A percentile compares a stretch with the other conserved stretches of the same genome.
Conservation (phyloP, 2,329 filamentous ascomycete genomes). For the Beauveria rudraprayagi region DNA sequence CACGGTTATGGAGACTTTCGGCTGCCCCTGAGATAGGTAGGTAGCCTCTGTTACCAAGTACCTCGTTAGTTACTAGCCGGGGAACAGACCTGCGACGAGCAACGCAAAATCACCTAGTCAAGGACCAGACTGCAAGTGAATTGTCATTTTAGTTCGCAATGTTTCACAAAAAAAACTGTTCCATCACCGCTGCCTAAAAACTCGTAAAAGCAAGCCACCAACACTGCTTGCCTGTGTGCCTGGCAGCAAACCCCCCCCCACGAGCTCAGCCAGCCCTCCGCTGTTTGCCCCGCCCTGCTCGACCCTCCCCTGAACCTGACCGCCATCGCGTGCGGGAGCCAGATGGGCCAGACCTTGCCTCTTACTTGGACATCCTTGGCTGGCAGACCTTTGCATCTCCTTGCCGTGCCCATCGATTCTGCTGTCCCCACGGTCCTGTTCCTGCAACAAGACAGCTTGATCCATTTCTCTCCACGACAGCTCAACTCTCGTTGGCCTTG, state of each 20-base stretch:
- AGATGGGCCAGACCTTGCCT: not conserved
- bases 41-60: no score
- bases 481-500: not conserved
- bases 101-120: no score
- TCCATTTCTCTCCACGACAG: not conserved
- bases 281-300: slow-evolving; percentile 4
- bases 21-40: no score
- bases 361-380: not conserved
- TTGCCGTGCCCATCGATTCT: not conserved
- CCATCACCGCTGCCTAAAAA: no score
- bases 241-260: no score
- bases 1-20: no score
- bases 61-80: no score
- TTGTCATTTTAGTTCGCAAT: no score
- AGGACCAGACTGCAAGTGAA: no score
- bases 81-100: no score
- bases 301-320: slow-evolving; percentile 9
- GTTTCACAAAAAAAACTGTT: no score
- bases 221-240: not conserved
- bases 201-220: not conserved
- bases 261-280: not conserved
- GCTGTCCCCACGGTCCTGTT: not conserved
- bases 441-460: not conserved
- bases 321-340: slow-evolving; percentile 9
- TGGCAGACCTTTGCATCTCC: not conserved